Evolutionary conservation across 768 basidiomycete species (phyloP).

Genomic region (Kwoniella heveanensis): DNA sequence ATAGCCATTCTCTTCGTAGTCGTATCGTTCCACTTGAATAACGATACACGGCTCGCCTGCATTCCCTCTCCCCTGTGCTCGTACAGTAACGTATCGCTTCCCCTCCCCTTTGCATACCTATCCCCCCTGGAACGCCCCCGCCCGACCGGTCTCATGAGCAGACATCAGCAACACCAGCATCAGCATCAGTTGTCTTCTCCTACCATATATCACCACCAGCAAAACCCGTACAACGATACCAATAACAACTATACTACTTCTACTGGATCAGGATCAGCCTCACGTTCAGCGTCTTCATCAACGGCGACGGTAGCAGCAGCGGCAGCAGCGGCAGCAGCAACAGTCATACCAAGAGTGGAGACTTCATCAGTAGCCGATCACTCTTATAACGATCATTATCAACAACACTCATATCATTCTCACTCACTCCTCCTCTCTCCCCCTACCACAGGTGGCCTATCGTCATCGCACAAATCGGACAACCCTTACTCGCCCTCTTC

Average conservation of each 20-base stretch:
- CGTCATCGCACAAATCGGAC: neutral
- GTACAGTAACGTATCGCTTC: neutral
- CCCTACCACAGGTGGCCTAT: neutral
- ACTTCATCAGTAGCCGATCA: neutral
- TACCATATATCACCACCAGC: slow-evolving; percentile 15
- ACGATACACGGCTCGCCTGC: neutral
- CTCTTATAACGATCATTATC: neutral
- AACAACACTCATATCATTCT: slow-evolving; percentile 6
- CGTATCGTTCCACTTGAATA: neutral
- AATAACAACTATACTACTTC: neutral
- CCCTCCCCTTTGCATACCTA: neutral
- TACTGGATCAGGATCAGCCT: too few species aligned
- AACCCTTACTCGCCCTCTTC: neutral
- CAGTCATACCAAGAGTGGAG: neutral
- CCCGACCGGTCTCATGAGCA: slow-evolving; percentile 25
- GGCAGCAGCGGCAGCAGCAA: neutral
- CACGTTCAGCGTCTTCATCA: neutral
- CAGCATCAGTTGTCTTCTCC: slow-evolving; percentile 21
- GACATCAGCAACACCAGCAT: slow-evolving; percentile 23
- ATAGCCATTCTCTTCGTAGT: too few species aligned
- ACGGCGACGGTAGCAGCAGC: too few species aligned
- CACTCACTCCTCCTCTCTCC: slow-evolving; percentile 1
- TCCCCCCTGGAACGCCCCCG: neutral
- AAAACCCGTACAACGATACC: slow-evolving; percentile 17
- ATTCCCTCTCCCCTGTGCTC: neutral